Percentiles rank a stretch among this genome's conserved stretches.
phyloP scores from a whole-genome alignment of 2,329 filamentous ascomycete species.

The Ploettnerulaceae sp. region DNA sequence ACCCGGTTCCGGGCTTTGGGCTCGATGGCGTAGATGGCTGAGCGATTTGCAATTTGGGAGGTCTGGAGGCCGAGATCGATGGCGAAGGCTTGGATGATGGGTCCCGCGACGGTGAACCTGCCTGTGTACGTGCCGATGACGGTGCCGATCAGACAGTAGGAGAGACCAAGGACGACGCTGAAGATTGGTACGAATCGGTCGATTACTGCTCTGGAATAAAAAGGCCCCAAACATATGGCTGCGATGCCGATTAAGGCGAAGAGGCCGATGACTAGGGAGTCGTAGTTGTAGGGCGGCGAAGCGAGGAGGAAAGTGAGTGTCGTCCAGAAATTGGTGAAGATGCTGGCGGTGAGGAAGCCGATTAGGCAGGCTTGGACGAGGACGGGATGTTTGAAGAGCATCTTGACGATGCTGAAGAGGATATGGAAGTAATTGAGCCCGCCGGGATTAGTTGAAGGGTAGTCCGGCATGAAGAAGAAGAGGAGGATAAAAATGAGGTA shows the following conservation, averaged over 20 bases:
- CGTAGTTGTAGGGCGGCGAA: slow-evolving; percentile 62
- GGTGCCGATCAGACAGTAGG: slow-evolving; percentile 55
- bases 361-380: slow-evolving; percentile 67
- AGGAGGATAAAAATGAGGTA: slow-evolving; percentile 60
- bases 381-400: slow-evolving; percentile 61
- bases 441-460: slow-evolving; percentile 65
- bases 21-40: slow-evolving; percentile 65
- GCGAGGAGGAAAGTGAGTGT: slow-evolving; percentile 76
- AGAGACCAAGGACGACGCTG: slow-evolving; percentile 58
- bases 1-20: slow-evolving; percentile 68
- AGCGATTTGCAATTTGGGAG: slow-evolving; percentile 67
- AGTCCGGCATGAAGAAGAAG: slow-evolving; percentile 74
- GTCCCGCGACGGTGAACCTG: slow-evolving; percentile 60
- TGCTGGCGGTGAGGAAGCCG: slow-evolving; percentile 55
- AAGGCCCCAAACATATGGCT: slow-evolving; percentile 60
- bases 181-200: slow-evolving; percentile 66
- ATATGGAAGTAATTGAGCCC: slow-evolving; percentile 61
- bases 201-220: slow-evolving; percentile 66
- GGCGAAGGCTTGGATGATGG: slow-evolving; percentile 65
- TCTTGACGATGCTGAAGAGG: slow-evolving; percentile 57
- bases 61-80: slow-evolving; percentile 71
- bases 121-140: slow-evolving; percentile 66
- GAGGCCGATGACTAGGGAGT: slow-evolving; percentile 64
- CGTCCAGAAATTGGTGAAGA: slow-evolving; percentile 67
- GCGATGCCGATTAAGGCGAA: slow-evolving; percentile 74